Base-by-base conservation (phyloP, 1,284 basidiomycete species). In the Peniophora sp. region DNA sequence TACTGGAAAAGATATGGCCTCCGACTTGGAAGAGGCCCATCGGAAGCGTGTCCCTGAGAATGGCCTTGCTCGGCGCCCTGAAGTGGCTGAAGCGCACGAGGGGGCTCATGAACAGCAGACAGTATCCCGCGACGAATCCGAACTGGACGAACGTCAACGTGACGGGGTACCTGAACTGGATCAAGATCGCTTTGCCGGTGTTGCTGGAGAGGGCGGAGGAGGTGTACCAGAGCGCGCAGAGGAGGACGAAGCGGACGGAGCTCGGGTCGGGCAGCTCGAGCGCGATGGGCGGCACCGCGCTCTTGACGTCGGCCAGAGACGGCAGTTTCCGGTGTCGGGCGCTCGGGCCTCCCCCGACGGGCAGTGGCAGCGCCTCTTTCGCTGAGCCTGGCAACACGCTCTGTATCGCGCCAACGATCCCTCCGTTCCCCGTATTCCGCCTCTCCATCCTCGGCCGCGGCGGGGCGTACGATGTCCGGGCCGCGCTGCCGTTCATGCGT, bases 121-220 rank as follows among this genome's bases (percentile, higher is more conserved):
- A 97, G 68, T 89, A 96, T 14, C 73, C 73, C 11, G 93, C 88
- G 50, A 98, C 89, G 64, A 98, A 97, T 56, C 84, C 90, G 65
- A 99, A 99, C 67, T 99, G 97, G 58, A 98, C 79, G 63, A 98
- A 89, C n/a, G 97, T 98, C 61, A 99, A 81, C 61, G 94, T 88
- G 64, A 96, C 77, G 24, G 93, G 84, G 68, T 94, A 88, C 56
- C 88, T 76, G 70, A 96, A 92, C 57, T 90, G 81, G 62, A 78
- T 83, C 63, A 97, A 75, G 69, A 97, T 88, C 48, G 86, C 75
- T 68, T 99, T 91, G 56, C 91, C 85, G 17, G 94, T 90, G 68
- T 94, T 94, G 48, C 89, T 90, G 23, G 89, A 92, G 51, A 95
- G 70, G 15, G 92, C 92, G 2, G 91, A 94, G 3, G 85, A 83